These are phyloP conservation scores for Mortierella sp. DNA, from an alignment of 371 early-diverging fungal species.

Conservation along the genomic window DNA sequence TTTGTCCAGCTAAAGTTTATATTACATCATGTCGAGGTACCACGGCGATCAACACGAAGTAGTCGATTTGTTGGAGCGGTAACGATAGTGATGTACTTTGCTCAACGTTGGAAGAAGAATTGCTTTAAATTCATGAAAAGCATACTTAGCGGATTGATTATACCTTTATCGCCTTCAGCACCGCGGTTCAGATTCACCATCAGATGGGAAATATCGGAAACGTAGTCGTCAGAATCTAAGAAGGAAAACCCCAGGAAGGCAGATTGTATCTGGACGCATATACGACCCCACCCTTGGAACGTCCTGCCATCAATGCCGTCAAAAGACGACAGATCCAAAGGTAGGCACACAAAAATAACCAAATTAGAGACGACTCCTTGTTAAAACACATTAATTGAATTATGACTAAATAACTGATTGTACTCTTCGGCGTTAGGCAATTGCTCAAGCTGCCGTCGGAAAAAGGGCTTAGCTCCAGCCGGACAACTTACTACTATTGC, in stretches of 20 bases:
- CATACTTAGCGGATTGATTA: no score
- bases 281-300: neutral
- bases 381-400: no score
- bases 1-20: neutral
- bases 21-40: neutral
- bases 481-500: neutral
- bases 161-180: no score
- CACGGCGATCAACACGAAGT: neutral
- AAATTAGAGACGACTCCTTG: neutral
- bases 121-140: neutral
- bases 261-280: neutral
- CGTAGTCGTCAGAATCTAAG: no score
- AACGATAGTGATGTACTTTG: neutral
- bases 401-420: no score
- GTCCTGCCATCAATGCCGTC: neutral
- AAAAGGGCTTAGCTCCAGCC: neutral
- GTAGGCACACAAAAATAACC: neutral
- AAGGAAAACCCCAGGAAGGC: no score
- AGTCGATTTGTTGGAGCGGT: neutral
- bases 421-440: no score
- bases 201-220: neutral
- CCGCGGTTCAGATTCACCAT: neutral
- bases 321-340: neutral
- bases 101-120: neutral
- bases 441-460: neutral